Percentiles rank a stretch among this genome's conserved stretches.
Evolutionary conservation across 2,329 filamentous ascomycete genomes (phyloP).

Genomic region (Ascomycota sp.): DNA sequence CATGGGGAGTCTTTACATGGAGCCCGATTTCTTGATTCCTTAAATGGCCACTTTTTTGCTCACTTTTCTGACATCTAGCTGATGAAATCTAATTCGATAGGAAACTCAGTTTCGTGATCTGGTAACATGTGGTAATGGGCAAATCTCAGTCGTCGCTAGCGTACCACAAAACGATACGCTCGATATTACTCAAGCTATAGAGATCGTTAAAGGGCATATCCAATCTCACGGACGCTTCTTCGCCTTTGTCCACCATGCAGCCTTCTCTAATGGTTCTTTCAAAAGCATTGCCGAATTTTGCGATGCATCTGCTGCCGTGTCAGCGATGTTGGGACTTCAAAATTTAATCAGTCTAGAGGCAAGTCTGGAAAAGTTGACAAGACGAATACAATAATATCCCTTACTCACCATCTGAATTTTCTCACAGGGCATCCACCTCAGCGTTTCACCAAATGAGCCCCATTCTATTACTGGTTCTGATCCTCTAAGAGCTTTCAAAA

Average conservation of each 20-base stretch:
- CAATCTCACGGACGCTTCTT: conserved; percentile 28
- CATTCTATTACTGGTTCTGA: conserved; percentile 1
- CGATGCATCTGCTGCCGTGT: conserved; percentile 22
- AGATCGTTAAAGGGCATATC: conserved; percentile 15
- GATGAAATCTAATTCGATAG: not conserved
- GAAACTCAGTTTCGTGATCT: not conserved
- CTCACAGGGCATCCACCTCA: conserved; percentile 7
- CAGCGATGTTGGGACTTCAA: conserved; percentile 17
- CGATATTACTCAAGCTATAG: conserved; percentile 15
- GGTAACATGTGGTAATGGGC: conserved; percentile 5
- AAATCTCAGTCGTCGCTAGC: conserved; percentile 10
- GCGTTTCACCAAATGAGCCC: conserved; percentile 4
- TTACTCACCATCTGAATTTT: not conserved
- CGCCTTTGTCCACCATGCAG: conserved; percentile 23
- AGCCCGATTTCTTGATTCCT: conserved; percentile 13
- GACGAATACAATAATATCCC: not conserved
- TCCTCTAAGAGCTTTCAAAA: conserved; percentile 5
- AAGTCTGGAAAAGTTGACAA: conserved; percentile 1
- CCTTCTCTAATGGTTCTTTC: conserved; percentile 21
- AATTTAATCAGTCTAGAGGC: conserved; percentile 8
- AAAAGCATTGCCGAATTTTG: conserved; percentile 31
- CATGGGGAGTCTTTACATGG: conserved; percentile 16
- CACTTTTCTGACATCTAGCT: conserved; percentile 29
- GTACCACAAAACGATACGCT: conserved; percentile 4
- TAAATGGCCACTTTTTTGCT: conserved; percentile 25